Evolutionary conservation across 306 rosid species (phyloP).

Genomic region (Quercus engelmannii): DNA sequence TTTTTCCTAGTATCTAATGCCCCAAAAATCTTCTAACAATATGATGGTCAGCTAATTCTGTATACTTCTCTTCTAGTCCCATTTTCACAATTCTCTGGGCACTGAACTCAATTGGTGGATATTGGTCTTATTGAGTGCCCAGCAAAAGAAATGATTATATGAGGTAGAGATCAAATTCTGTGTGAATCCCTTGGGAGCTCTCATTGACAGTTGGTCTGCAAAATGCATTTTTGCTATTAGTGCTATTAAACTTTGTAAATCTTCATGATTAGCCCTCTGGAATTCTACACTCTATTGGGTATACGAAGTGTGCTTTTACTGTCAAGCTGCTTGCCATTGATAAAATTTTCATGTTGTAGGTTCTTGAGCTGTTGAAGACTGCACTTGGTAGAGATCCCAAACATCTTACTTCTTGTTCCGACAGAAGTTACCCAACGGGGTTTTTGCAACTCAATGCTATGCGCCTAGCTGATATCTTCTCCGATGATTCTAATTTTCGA

Average conservation of each 20-base stretch:
- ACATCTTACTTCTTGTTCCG: constrained; percentile 29
- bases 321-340: constrained; percentile 13
- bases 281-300: background rate
- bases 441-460: constrained; percentile 92
- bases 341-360: constrained; percentile 41
- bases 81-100: background rate
- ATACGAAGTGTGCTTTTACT: background rate
- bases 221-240: constrained; percentile 3
- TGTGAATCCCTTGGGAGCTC: background rate
- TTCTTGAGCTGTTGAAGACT: constrained; percentile 72
- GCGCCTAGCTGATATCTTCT: constrained; percentile 92
- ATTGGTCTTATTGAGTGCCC: constrained; percentile 4
- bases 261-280: background rate
- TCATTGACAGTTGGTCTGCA: constrained; percentile 19
- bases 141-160: constrained; percentile 1
- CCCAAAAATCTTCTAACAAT: background rate
- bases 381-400: constrained; percentile 58
- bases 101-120: background rate
- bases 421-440: constrained; percentile 65
- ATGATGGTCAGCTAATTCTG: background rate
- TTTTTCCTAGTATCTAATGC: background rate
- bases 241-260: background rate
- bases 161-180: constrained; percentile 10
- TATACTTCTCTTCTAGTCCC: background rate
- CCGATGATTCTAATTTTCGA: constrained; percentile 93